A percentile compares a stretch with the other conserved stretches of the same genome.
Conservation (phyloP, 148 eudicot genomes). For the Fallopia convolvulus region DNA sequence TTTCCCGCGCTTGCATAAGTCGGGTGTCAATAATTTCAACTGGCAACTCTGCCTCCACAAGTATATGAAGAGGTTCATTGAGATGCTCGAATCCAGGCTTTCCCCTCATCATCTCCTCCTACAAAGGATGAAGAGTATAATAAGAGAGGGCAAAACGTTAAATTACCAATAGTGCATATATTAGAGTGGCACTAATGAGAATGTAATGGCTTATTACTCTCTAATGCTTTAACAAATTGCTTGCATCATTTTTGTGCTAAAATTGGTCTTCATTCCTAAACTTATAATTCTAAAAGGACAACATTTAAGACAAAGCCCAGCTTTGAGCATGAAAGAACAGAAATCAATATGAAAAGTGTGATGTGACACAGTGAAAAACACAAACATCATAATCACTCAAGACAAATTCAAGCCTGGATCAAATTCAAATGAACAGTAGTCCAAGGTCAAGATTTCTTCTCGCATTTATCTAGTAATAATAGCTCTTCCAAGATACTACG, state of each 20-base stretch:
- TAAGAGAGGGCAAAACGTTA: neutral
- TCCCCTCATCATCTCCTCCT: conserved; percentile 99
- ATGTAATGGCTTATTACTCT: no score
- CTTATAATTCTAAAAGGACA: no score
- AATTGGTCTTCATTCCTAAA: no score
- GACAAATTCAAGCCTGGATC: no score
- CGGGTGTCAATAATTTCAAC: conserved; percentile 87
- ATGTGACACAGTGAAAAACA: neutral
- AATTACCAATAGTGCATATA: neutral
- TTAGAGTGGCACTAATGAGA: no score
- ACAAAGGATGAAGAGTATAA: neutral
- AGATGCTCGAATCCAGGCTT: conserved; percentile 97
- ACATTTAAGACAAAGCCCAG: neutral
- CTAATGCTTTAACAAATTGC: no score
- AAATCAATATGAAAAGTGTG: neutral
- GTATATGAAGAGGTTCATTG: conserved; percentile 92
- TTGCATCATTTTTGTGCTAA: no score
- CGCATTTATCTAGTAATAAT: neutral
- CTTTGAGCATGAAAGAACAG: neutral
- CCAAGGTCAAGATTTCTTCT: neutral
- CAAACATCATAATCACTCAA: neutral
- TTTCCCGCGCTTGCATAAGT: conserved; percentile 88
- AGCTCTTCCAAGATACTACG: neutral
- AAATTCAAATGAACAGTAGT: neutral
- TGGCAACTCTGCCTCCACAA: conserved; percentile 92